Evolutionary conservation across 352 stramenopile species (phyloP).

Genomic region (Blastocystis sp.): DNA sequence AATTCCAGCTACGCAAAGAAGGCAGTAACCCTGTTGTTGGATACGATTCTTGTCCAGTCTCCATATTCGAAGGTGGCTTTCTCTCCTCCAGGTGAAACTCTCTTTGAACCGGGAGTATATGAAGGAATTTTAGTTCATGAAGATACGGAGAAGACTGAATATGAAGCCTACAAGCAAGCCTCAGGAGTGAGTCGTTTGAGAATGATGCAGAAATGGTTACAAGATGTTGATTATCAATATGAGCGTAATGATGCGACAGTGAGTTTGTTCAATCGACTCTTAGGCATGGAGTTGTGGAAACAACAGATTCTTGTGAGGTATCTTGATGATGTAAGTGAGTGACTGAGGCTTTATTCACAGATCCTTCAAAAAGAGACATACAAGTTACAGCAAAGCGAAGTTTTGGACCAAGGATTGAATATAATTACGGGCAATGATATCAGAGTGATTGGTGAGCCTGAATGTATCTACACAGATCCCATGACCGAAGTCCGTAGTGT

Average conservation of each 20-base stretch:
- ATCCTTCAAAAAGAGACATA: slow-evolving; percentile 57
- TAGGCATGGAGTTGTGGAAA: slow-evolving; percentile 25
- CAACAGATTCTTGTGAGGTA: slow-evolving; percentile 15
- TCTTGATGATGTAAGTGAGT: neutral
- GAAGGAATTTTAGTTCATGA: neutral
- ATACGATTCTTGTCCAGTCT: neutral
- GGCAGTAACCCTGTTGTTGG: neutral
- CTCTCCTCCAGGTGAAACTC: neutral
- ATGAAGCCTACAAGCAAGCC: neutral
- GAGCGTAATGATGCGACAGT: neutral
- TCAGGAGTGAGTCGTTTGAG: neutral
- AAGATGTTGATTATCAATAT: neutral
- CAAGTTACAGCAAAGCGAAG: neutral
- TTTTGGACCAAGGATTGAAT: slow-evolving; percentile 39
- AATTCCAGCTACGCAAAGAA: slow-evolving; percentile 16
- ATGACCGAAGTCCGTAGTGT: neutral
- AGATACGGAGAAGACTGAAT: neutral
- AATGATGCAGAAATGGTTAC: slow-evolving; percentile 1
- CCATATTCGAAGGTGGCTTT: neutral
- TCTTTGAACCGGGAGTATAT: slow-evolving; percentile 16
- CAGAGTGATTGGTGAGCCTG: neutral
- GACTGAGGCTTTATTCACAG: neutral
- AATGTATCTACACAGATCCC: slow-evolving; percentile 22
- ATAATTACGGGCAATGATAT: slow-evolving; percentile 14
- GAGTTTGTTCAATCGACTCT: slow-evolving; percentile 10